Evolutionary conservation across 2,329 filamentous ascomycete genomes (phyloP).

Genomic region (Curvularia eragrostidis): DNA sequence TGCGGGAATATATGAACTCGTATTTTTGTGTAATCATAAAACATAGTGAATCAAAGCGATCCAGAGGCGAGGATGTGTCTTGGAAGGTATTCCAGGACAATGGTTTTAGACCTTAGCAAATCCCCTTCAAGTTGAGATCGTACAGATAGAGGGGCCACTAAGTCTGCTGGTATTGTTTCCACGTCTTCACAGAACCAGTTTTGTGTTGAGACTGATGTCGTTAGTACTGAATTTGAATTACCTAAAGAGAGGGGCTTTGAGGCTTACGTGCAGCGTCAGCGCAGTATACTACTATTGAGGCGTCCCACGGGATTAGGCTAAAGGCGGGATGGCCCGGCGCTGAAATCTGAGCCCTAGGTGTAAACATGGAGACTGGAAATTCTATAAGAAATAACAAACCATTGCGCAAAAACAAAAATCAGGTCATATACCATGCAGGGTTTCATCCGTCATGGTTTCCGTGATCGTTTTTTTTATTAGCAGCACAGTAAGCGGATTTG

Average conservation of each 20-base stretch:
- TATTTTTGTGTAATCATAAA: slow-evolving; percentile 1
- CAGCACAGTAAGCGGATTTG: too few species aligned
- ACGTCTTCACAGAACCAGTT: not conserved
- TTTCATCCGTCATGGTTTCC: not conserved
- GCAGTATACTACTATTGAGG: not conserved
- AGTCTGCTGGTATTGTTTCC: not conserved
- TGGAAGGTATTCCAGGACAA: not conserved
- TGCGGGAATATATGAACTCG: slow-evolving; percentile 1
- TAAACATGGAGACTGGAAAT: not conserved
- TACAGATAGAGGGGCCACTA: not conserved
- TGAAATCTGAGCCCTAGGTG: not conserved
- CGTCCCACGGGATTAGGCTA: slow-evolving; percentile 1
- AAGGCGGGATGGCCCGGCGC: slow-evolving; percentile 2
- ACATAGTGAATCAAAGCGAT: not conserved
- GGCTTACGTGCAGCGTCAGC: slow-evolving; percentile 2
- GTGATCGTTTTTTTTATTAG: too few species aligned
- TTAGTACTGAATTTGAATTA: not conserved
- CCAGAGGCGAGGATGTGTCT: not conserved
- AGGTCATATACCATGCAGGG: not conserved
- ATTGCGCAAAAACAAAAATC: not conserved
- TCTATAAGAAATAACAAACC: not conserved
- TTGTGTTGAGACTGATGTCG: too few species aligned
- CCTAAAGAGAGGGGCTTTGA: not conserved
- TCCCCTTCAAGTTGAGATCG: not conserved
- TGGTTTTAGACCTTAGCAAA: not conserved